A percentile compares a stretch with the other conserved stretches of the same genome.
phyloP scores from a whole-genome alignment of 176 grass and related monocot genomes.

The Oryza longistaminata region DNA sequence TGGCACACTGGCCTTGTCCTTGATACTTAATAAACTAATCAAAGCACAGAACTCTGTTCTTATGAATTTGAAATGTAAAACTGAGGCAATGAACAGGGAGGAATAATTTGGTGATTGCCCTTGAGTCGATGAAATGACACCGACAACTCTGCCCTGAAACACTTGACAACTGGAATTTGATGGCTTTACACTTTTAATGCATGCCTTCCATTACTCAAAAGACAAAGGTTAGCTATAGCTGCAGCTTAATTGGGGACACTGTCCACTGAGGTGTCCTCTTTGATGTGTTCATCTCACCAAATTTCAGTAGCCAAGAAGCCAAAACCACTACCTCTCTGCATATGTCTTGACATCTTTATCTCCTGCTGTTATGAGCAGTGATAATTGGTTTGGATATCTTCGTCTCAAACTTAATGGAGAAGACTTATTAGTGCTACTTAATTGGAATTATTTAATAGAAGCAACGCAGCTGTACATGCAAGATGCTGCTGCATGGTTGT shows the following conservation, averaged over 20 bases:
- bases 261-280: constrained; percentile 13
- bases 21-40: too few species aligned
- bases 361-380: not conserved
- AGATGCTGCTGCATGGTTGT: not conserved
- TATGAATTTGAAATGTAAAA: not conserved
- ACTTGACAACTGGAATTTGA: constrained; percentile 10
- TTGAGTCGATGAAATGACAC: not conserved
- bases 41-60: not conserved
- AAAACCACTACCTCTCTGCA: not conserved
- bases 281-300: constrained; percentile 43
- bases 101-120: not conserved
- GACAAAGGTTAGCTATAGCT: not conserved
- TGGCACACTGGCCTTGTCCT: not conserved
- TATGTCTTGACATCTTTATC: not conserved
- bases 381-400: not conserved
- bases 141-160: not conserved
- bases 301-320: constrained; percentile 46
- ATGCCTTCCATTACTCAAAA: not conserved
- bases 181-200: not conserved
- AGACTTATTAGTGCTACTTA: not conserved
- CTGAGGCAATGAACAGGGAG: not conserved
- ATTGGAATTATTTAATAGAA: not conserved
- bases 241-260: not conserved
- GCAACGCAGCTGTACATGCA: constrained; percentile 1
- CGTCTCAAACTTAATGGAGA: not conserved